These are phyloP conservation scores for Kodamaea derodonti DNA, from an alignment of 1,139 yeast genomes.

Conservation along the genomic window DNA sequence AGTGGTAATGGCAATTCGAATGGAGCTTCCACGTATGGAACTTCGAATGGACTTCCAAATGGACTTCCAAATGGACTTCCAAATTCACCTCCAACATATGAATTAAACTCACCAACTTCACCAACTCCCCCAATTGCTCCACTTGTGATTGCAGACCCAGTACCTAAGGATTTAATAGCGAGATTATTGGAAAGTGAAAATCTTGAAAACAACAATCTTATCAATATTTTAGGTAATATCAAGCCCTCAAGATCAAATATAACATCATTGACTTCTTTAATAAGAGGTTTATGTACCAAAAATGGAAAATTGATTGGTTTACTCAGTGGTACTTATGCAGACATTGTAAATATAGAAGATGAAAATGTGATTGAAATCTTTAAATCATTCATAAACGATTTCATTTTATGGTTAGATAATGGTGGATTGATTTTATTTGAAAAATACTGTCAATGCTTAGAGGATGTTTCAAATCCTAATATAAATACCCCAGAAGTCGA, in stretches of 20 bases:
- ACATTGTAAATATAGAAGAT: constrained; percentile 11
- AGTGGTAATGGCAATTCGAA: too few relatives aligned
- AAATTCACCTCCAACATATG: too few relatives aligned
- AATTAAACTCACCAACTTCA: too few relatives aligned
- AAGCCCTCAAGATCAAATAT: constrained; percentile 28
- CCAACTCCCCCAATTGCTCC: too few relatives aligned
- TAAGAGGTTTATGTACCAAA: constrained; percentile 42
- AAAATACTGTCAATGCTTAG: constrained; percentile 21
- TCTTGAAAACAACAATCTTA: constrained; percentile 28
- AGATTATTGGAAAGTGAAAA: constrained; percentile 19
- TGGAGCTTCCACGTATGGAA: too few relatives aligned
- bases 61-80: too few relatives aligned
- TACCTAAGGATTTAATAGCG: constrained; percentile 5
- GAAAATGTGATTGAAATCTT: constrained; percentile 25
- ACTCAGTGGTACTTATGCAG: constrained; percentile 17
- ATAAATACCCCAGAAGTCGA: constrained; percentile 10
- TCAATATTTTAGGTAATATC: constrained; percentile 34
- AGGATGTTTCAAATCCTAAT: constrained; percentile 8
- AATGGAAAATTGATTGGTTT: constrained; percentile 29
- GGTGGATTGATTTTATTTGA: constrained; percentile 31
- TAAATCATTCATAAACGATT: constrained; percentile 37
- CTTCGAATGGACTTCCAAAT: too few relatives aligned
- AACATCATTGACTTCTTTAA: constrained; percentile 29
- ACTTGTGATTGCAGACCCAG: too few relatives aligned
- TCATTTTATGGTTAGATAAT: constrained; percentile 37